Conservation (phyloP, 371 early-diverging fungal genomes). For the Rhizopus stolonifer region DNA sequence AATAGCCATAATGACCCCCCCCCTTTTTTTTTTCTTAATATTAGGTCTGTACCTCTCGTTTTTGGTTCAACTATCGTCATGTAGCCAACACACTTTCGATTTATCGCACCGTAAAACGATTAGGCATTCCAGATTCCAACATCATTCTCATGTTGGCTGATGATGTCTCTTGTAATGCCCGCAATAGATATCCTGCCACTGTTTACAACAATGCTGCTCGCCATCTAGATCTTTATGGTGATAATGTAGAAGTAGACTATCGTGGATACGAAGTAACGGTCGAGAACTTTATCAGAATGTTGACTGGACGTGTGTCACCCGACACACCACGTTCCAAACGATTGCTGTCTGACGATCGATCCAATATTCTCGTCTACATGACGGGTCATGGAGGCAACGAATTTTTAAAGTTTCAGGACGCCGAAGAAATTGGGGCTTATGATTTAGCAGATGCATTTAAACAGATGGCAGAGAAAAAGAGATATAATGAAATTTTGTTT, state of each 20-base stretch:
- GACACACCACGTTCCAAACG: constrained; percentile 90
- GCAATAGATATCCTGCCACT: constrained; percentile 90
- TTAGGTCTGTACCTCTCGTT: constrained; percentile 93
- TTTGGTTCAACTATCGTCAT: constrained; percentile 97
- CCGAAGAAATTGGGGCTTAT: constrained; percentile 90
- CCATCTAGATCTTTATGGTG: constrained; percentile 86
- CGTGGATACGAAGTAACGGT: constrained; percentile 98
- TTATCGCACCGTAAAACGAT: constrained; percentile 95
- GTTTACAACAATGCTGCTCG: constrained; percentile 89
- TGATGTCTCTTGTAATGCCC: constrained; percentile 95
- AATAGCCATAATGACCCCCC: too few relatives aligned
- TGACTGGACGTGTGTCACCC: constrained; percentile 81
- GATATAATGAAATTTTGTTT: constrained; percentile 94
- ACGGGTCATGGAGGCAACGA: constrained; percentile 98
- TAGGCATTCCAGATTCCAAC: constrained; percentile 97
- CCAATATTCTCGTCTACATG: constrained; percentile 94
- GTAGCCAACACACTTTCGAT: constrained; percentile 95
- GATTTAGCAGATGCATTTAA: constrained; percentile 95
- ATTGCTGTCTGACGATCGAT: constrained; percentile 89
- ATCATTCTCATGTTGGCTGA: constrained; percentile 98
- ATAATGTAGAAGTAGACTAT: constrained; percentile 96
- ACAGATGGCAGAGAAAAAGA: constrained; percentile 93
- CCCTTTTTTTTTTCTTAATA: background rate
- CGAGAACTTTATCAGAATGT: constrained; percentile 92
- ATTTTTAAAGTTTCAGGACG: constrained; percentile 96